Conservation (phyloP, 2,329 filamentous ascomycete species). For the Pochonia chlamydosporia region DNA sequence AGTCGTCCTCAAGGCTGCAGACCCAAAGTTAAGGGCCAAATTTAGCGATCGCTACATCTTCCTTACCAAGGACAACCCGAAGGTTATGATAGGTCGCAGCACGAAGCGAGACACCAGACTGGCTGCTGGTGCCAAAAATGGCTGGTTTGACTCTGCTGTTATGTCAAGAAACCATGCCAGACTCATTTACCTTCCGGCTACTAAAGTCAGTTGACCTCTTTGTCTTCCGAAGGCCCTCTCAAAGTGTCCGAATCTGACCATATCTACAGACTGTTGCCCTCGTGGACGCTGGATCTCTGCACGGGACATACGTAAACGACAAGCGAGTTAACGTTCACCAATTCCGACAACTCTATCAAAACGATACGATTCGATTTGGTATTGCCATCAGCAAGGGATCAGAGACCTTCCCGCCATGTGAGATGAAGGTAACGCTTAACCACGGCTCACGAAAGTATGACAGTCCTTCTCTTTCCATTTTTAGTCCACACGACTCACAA, state of each 20-base stretch:
- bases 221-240: not conserved
- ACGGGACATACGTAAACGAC: conserved; percentile 45
- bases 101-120: conserved; percentile 32
- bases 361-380: conserved; percentile 31
- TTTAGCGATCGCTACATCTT: conserved; percentile 23
- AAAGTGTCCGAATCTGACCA: conserved; percentile 14
- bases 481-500: not conserved
- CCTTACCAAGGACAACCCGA: conserved; percentile 23
- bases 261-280: conserved; percentile 35
- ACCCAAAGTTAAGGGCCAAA: conserved; percentile 13
- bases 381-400: conserved; percentile 26
- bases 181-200: conserved; percentile 36
- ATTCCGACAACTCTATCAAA: conserved; percentile 15
- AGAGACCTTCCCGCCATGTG: conserved; percentile 31
- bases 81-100: conserved; percentile 35
- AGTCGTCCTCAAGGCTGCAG: conserved; percentile 21
- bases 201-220: conserved; percentile 31
- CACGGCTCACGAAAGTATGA: conserved; percentile 20
- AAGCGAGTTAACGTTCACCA: conserved; percentile 14
- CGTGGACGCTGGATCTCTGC: conserved; percentile 43
- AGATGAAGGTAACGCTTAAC: conserved; percentile 26
- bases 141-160: conserved; percentile 64
- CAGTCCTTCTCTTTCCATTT: not conserved
- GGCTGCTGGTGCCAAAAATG: conserved; percentile 44
- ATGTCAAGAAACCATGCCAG: conserved; percentile 65